Evolutionary conservation across 163 green algal genomes (phyloP), one percentile per base, ranked within the genome.

Genomic region (Scenedesmus sp.): DNA sequence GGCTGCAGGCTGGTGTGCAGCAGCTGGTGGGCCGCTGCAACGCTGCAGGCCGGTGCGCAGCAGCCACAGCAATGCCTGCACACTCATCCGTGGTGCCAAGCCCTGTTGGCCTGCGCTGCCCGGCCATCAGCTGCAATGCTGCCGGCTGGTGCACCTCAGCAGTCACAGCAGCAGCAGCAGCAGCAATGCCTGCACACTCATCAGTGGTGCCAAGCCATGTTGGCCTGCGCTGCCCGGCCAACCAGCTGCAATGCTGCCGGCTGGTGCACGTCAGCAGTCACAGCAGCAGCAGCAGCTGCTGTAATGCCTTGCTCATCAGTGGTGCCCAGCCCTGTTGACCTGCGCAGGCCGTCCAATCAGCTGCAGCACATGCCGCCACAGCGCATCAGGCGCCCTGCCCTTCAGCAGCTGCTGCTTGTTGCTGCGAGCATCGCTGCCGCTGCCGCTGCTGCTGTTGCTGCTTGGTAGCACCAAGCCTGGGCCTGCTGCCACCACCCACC

Each of bases 401-500:
- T 46, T 2, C 83, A 87, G 52, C 82, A 87, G 26, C n/a, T 87
- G 82, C 59, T 87, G 57, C 54, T 60, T 52, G 59, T 64, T 86
- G 82, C 8, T 64, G 52, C 56, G 10, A 7, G 18, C 34, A 46
- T 46, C 34, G 73, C 9, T 66, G 79, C 34, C 9, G 15, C 9
- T 6, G 10, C 55, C 9, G 20, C 54, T 52, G 54, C 83, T 18
- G n/a, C 62, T 62, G 26, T 20, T 34, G 23, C 52, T 89, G 62
- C 62, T 89, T 62, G 84, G 73, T 16, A 86, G 55, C 6, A 77
- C 20, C 5, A 86, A 56, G 12, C 23, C 74, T 12, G 62, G 55
- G 54, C 87, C 74, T n/a, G 87, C 87, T 46, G 87, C 87, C 16
- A 86, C 87, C 34, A 85, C 73, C 46, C 26, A 85, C 87, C 87